Percentiles rank a stretch among this genome's conserved stretches.
phyloP scores from a whole-genome alignment of 345 rosid species.

The Euphorbia tirucalli region DNA sequence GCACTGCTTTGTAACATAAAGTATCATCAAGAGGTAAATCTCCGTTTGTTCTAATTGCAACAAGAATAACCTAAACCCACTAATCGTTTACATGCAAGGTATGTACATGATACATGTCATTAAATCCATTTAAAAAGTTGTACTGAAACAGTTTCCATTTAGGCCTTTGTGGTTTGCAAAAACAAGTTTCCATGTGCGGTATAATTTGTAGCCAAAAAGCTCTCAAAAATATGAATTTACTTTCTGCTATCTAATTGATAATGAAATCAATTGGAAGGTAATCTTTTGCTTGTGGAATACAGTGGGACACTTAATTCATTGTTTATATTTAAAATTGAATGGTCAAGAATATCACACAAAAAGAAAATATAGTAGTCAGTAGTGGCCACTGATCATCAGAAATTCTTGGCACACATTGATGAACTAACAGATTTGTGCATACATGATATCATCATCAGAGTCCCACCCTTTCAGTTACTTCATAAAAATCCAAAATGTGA shows the following conservation, averaged over 20 bases:
- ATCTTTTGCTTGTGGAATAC: not conserved
- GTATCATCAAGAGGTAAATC: not conserved
- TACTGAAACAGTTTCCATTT: not conserved
- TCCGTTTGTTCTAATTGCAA: not conserved
- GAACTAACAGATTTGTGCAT: not conserved
- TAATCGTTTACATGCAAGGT: not conserved
- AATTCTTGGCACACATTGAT: not conserved
- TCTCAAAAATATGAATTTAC: not conserved
- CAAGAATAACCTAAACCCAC: not conserved
- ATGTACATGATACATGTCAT: not conserved
- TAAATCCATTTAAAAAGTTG: not conserved
- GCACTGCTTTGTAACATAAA: not conserved
- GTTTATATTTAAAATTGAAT: not conserved
- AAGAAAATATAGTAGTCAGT: not conserved
- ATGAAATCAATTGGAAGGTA: not conserved
- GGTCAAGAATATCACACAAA: not conserved
- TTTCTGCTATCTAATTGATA: not conserved
- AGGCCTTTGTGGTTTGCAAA: not conserved
- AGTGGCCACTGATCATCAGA: not conserved
- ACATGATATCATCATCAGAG: not conserved
- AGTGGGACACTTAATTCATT: not conserved
- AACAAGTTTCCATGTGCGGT: not conserved
- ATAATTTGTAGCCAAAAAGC: not conserved
- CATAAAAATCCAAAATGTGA: not conserved
- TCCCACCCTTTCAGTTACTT: not conserved